A percentile compares a stretch with the other conserved stretches of the same genome.
Evolutionary conservation across 2,329 filamentous ascomycete species (phyloP).

Genomic region (Colletotrichum chlorophyti): DNA sequence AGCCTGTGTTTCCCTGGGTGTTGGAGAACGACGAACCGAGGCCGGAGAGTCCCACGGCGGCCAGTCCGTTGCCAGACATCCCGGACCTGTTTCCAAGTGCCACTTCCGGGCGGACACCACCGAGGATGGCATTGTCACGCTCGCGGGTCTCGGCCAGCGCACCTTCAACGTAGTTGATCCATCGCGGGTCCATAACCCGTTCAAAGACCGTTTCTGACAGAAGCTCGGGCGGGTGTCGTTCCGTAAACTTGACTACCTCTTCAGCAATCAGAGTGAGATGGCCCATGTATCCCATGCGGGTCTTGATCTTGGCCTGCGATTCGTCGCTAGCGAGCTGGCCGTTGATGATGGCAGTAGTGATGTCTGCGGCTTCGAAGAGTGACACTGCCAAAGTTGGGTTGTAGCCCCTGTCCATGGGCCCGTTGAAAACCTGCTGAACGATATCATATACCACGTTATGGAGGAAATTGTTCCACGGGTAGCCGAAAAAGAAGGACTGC

Average conservation of each 20-base stretch:
- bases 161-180: conserved; percentile 95
- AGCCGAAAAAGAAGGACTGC: conserved; percentile 96
- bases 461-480: conserved; percentile 99
- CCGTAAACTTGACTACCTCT: conserved; percentile 98
- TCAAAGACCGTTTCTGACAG: conserved; percentile 85
- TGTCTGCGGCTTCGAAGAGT: conserved; percentile 87
- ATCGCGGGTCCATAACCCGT: conserved; percentile 86
- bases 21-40: conserved; percentile 43
- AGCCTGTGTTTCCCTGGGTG: conserved; percentile 30
- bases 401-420: conserved; percentile 94
- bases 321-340: conserved; percentile 88
- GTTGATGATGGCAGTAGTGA: conserved; percentile 90
- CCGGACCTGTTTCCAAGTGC: conserved; percentile 80
- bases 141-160: conserved; percentile 92
- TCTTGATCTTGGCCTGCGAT: conserved; percentile 82
- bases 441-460: conserved; percentile 99
- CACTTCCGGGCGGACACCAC: conserved; percentile 91
- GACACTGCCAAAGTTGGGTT: conserved; percentile 91
- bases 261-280: conserved; percentile 96
- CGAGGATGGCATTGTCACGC: conserved; percentile 96
- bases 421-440: conserved; percentile 98
- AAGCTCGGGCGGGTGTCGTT: conserved; percentile 87
- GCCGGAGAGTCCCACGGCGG: conserved; percentile 49
- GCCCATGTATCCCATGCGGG: conserved; percentile 97
- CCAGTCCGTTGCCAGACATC: conserved; percentile 48